Evolutionary conservation across 2,329 filamentous ascomycete genomes (phyloP), one percentile per base, ranked within the genome.

Genomic region (Sarocladiaceae sp.): DNA sequence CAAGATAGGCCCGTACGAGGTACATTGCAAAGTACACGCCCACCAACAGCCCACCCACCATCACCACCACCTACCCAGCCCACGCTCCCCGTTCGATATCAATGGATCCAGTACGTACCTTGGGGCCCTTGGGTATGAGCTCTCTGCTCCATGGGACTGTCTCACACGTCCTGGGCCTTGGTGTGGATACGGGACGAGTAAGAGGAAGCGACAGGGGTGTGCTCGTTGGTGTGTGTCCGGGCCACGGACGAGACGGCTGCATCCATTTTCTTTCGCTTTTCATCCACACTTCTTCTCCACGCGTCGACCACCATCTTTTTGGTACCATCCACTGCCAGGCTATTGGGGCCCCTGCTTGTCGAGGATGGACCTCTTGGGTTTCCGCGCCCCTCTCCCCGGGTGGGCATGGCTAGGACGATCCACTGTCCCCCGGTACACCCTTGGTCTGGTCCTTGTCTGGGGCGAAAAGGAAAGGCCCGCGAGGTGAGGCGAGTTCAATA

Each of bases 391-490:
- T 19, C 34, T 39, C 34, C 34, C 34, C 34, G 19, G 34, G 34
- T 39, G 34, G 34, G 18, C 34, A 24, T 39, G n/a, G 34, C n/a
- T 24, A 13, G 20, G 34, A 39, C 34, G 34, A 39, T 39, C 34
- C 34, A 39, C 34, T 21, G 26, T 24, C 34, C 34, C 34, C 34
- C 34, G 19, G 34, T 23, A 23, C 18, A 23, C 34, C 34, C 34
- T n/a, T 23, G 34, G 19, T 39, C 34, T 21, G 34, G 26, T 10
- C 26, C 26, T 20, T 49, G 45, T 49, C 45, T 49, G 47, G 47
- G 47, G 47, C 47, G 42, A 48, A 45, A 45, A 23, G 39, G 31
- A 45, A 48, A 46, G 44, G 31, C 44, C 34, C 33, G 33, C 33
- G 33, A 35, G 33, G 33, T 19, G 33, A 35, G 33, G 33, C 33